phyloP scores from a whole-genome alignment of 169 alveolate genomes.

The Eimeria maxima region DNA sequence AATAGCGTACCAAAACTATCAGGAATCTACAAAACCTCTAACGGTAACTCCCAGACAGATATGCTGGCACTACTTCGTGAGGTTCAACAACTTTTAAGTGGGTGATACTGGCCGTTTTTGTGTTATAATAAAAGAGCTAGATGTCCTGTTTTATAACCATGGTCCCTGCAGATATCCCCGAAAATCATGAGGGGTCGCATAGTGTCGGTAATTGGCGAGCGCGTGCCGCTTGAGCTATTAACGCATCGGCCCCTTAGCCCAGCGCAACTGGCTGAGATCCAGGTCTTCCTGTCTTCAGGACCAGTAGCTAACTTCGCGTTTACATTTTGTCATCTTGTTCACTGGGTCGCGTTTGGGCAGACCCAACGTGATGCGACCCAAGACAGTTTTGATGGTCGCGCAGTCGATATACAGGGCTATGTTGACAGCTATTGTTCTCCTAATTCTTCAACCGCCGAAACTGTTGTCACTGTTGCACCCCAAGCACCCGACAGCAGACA shows the following conservation, averaged over 20 bases:
- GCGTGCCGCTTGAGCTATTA: constrained; percentile 39
- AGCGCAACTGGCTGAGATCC: constrained; percentile 74
- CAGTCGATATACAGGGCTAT: background rate
- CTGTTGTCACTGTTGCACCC: background rate
- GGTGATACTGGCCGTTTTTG: background rate
- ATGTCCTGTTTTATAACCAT: background rate
- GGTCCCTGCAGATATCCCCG: constrained; percentile 42
- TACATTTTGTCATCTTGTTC: constrained; percentile 59
- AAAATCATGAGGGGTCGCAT: constrained; percentile 42
- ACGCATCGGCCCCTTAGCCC: constrained; percentile 58
- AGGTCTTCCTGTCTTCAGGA: constrained; percentile 28
- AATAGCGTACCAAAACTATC: constrained; percentile 14
- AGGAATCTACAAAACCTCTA: constrained; percentile 44
- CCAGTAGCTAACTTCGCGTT: constrained; percentile 32
- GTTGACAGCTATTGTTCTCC: background rate
- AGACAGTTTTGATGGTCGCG: background rate
- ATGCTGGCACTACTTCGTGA: background rate
- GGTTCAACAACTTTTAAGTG: background rate
- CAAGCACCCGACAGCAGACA: background rate
- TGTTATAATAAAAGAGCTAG: background rate
- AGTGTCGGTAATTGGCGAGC: constrained; percentile 50
- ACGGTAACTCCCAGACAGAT: background rate
- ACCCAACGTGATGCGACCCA: constrained; percentile 23
- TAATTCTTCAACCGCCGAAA: background rate
- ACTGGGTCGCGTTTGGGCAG: constrained; percentile 75